These are phyloP conservation scores for Calonectria crousiana DNA, from an alignment of 2,329 filamentous ascomycete genomes.

Conservation along the genomic window DNA sequence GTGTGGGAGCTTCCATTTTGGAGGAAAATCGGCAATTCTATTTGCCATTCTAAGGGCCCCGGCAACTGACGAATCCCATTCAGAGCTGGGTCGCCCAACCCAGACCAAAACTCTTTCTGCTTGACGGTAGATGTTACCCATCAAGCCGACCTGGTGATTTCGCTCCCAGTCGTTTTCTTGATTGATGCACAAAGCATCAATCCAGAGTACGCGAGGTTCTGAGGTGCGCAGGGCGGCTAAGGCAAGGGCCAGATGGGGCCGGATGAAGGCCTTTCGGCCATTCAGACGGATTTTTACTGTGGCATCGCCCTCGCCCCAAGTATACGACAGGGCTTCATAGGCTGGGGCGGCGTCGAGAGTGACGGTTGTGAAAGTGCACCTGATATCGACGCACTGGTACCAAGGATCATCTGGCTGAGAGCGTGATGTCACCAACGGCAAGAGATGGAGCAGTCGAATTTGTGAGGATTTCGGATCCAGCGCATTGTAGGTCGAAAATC, in stretches of 20 bases:
- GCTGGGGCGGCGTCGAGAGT: neutral
- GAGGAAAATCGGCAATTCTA: neutral
- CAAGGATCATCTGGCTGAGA: neutral
- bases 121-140: neutral
- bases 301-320: too few relatives aligned
- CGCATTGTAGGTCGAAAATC: too few relatives aligned
- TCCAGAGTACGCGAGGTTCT: neutral
- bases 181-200: neutral
- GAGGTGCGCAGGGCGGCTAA: neutral
- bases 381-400: neutral
- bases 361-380: neutral
- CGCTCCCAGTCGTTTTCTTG: neutral
- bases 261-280: neutral
- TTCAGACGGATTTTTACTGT: neutral
- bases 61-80: neutral
- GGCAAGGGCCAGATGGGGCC: neutral
- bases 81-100: neutral
- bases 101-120: neutral
- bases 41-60: neutral
- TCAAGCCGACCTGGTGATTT: neutral
- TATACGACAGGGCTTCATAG: neutral
- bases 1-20: neutral
- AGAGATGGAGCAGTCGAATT: too few relatives aligned
- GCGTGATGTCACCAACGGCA: too few relatives aligned
- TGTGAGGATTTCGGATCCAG: too few relatives aligned